A percentile compares a stretch with the other conserved stretches of the same genome.
These are phyloP conservation scores for Colletotrichum sp. DNA, from an alignment of 2,329 filamentous ascomycete species.

Conservation along the genomic window DNA sequence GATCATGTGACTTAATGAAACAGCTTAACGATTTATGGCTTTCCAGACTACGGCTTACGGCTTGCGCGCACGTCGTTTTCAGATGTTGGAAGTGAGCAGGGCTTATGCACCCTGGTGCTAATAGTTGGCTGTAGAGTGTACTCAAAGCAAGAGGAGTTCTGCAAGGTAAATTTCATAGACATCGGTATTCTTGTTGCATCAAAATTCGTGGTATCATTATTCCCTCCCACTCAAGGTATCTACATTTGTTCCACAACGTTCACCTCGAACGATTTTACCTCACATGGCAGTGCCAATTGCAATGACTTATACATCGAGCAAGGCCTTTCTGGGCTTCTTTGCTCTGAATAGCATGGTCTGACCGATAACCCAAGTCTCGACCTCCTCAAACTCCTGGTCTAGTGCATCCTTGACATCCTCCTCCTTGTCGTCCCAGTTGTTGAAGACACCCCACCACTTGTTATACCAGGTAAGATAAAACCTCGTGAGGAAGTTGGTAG, in stretches of 20 bases:
- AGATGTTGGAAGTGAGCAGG: background rate
- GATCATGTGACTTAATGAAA: background rate
- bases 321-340: slow-evolving; percentile 26
- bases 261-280: background rate
- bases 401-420: slow-evolving; percentile 38
- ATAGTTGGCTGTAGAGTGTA: background rate
- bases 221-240: background rate
- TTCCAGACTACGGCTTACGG: background rate
- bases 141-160: background rate
- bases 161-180: background rate
- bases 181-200: background rate
- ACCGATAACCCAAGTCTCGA: slow-evolving; percentile 43
- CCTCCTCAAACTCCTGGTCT: slow-evolving; percentile 38
- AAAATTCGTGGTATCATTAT: background rate
- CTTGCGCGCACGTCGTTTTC: background rate
- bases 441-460: slow-evolving; percentile 35
- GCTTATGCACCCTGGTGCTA: background rate
- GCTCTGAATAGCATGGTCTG: slow-evolving; percentile 42
- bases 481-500: slow-evolving; percentile 28
- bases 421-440: slow-evolving; percentile 40
- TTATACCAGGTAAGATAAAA: slow-evolving; percentile 35
- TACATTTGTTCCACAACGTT: background rate
- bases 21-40: background rate
- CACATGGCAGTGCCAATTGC: background rate
- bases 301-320: slow-evolving; percentile 19